Conservation (phyloP, 148 eudicot genomes). For the Amaranthus palmeri region DNA sequence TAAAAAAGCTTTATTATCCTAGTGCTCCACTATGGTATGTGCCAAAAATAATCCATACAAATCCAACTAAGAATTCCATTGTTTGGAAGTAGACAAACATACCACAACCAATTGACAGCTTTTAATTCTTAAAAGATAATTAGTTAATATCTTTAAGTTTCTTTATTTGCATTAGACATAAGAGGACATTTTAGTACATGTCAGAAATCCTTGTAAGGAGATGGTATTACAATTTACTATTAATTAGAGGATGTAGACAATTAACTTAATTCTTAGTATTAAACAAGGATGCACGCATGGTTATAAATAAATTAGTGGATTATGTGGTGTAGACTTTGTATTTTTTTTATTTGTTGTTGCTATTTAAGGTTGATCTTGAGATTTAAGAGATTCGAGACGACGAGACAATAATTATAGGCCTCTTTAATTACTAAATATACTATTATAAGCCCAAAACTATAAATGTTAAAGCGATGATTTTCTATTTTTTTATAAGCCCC, state of each 20-base stretch:
- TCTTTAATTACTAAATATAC: too few relatives aligned
- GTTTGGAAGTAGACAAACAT: slow-evolving; percentile 25
- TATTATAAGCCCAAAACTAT: too few relatives aligned
- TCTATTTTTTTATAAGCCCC: too few relatives aligned
- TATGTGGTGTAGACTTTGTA: slow-evolving; percentile 9
- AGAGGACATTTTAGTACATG: slow-evolving; percentile 24
- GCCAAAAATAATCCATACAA: slow-evolving; percentile 21
- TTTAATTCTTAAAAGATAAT: slow-evolving; percentile 11
- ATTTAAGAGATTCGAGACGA: too few relatives aligned
- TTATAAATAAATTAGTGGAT: not conserved
- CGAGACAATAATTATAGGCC: too few relatives aligned
- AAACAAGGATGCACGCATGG: not conserved
- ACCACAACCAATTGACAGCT: slow-evolving; percentile 29
- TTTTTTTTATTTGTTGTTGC: not conserved
- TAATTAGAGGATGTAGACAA: slow-evolving; percentile 10
- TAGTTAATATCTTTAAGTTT: slow-evolving; percentile 18
- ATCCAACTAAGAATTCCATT: slow-evolving; percentile 26
- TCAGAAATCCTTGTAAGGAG: slow-evolving; percentile 5
- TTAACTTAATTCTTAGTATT: not conserved
- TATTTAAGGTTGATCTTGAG: not conserved
- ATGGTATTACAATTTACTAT: not conserved
- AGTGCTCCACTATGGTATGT: slow-evolving; percentile 22
- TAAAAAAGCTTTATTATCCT: slow-evolving; percentile 8
- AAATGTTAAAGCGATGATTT: too few relatives aligned
- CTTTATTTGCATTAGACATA: slow-evolving; percentile 20